phyloP scores from a whole-genome alignment of 2,329 filamentous ascomycete genomes.

The Penicillium decumbens region DNA sequence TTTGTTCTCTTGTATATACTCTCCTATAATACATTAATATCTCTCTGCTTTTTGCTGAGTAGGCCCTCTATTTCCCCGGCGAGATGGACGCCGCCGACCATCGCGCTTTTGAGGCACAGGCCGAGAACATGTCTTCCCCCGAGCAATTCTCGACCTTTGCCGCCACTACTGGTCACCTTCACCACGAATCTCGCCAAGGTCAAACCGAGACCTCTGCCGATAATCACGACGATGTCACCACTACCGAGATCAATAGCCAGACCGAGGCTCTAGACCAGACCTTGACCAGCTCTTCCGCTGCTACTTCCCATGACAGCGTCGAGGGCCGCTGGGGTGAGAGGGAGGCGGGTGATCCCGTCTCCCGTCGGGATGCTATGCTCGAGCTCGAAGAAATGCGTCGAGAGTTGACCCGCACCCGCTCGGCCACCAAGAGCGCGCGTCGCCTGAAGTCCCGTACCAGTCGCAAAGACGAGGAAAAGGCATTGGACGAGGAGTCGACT shows the following conservation, averaged over 20 bases:
- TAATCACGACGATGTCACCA: background rate
- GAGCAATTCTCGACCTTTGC: background rate
- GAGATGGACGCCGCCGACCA: conserved; percentile 22
- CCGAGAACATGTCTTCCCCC: background rate
- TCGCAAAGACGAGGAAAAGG: conserved; percentile 43
- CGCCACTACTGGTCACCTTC: background rate
- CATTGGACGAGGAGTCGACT: conserved; percentile 39
- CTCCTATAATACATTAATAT: conserved; percentile 8
- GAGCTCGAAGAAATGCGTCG: conserved; percentile 56
- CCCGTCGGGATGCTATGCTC: conserved; percentile 52
- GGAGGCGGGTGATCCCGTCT: conserved; percentile 53
- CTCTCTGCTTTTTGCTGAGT: conserved; percentile 9
- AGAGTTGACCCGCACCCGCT: conserved; percentile 48
- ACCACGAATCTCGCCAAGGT: background rate
- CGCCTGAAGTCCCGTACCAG: conserved; percentile 28
- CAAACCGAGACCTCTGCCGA: conserved; percentile 3
- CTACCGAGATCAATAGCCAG: conserved; percentile 1
- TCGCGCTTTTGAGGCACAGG: conserved; percentile 11
- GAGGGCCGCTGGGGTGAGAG: conserved; percentile 61
- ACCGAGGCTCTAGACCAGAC: conserved; percentile 7
- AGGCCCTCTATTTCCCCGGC: conserved; percentile 5
- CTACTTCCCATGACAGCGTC: conserved; percentile 17
- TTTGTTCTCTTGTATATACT: conserved; percentile 7
- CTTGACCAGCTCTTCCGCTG: conserved; percentile 15
- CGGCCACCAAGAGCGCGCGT: conserved; percentile 25